Conservation (phyloP, 345 rosid genomes). For the Hirschfeldia incana region DNA sequence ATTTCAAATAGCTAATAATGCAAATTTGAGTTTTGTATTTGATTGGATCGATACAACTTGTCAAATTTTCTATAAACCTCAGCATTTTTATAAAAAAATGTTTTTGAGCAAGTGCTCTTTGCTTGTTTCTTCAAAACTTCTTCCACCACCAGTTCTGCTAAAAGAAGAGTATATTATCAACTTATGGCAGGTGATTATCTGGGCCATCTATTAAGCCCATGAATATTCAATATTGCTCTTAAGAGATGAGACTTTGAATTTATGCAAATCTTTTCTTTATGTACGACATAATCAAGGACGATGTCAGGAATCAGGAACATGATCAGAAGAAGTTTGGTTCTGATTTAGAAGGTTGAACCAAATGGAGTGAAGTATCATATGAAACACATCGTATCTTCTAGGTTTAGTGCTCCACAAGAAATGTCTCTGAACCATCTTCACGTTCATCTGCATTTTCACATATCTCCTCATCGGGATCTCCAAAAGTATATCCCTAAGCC, state of each 20-base stretch:
- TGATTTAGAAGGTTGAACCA: constrained; percentile 74
- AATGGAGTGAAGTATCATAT: constrained; percentile 90
- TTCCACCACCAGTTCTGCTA: no score
- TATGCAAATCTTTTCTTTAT: neutral
- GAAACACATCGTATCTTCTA: constrained; percentile 76
- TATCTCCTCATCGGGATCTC: constrained; percentile 67
- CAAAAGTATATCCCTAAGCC: constrained; percentile 73
- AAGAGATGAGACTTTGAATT: neutral
- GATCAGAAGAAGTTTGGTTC: constrained; percentile 35
- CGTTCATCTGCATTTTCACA: constrained; percentile 58
- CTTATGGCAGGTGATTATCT: neutral
- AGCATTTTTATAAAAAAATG: no score
- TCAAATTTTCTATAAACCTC: neutral
- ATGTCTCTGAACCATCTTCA: constrained; percentile 88
- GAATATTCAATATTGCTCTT: neutral
- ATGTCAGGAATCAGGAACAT: constrained; percentile 7
- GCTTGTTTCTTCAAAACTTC: no score
- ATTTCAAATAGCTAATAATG: no score
- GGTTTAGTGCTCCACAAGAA: constrained; percentile 82
- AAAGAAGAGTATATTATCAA: no score
- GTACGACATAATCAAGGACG: neutral
- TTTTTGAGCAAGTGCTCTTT: no score
- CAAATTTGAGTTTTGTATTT: neutral
- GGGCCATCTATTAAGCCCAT: neutral
- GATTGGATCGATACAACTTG: neutral